Conservation (phyloP, 2,329 filamentous ascomycete genomes). For the Aspergillus fijiensis region DNA sequence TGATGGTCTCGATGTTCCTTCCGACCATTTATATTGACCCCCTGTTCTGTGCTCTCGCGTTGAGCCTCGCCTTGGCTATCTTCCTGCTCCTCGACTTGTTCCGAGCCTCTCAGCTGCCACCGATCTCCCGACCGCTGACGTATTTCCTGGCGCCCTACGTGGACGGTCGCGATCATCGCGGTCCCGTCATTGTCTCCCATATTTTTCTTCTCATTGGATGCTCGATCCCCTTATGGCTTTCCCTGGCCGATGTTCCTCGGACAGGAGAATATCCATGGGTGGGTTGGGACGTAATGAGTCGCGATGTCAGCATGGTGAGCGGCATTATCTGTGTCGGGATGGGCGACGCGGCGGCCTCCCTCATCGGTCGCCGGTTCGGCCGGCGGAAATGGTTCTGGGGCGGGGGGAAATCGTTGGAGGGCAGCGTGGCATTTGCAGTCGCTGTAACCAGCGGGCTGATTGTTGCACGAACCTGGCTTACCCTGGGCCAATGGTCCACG, state of each 20-base stretch:
- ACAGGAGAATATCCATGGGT: slow-evolving; percentile 55
- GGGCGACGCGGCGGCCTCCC: slow-evolving; percentile 87
- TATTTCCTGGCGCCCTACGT: slow-evolving; percentile 89
- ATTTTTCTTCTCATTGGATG: slow-evolving; percentile 95
- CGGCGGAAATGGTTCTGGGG: slow-evolving; percentile 93
- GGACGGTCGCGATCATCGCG: slow-evolving; percentile 86
- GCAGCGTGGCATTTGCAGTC: slow-evolving; percentile 72
- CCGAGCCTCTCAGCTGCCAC: slow-evolving; percentile 85
- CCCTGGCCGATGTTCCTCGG: slow-evolving; percentile 68
- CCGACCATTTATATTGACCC: slow-evolving; percentile 86
- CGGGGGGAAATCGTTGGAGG: slow-evolving; percentile 92
- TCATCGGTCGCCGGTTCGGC: slow-evolving; percentile 84
- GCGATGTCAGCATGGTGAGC: slow-evolving; percentile 86
- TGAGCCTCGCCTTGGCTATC: slow-evolving; percentile 75
- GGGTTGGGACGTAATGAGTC: slow-evolving; percentile 71
- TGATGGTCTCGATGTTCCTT: slow-evolving; percentile 95
- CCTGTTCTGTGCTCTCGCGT: slow-evolving; percentile 73
- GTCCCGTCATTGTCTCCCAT: slow-evolving; percentile 91
- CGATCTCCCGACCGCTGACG: slow-evolving; percentile 80
- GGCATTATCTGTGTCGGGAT: slow-evolving; percentile 93
- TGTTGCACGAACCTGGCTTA: slow-evolving; percentile 70
- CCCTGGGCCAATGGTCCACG: slow-evolving; percentile 67
- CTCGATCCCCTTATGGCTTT: slow-evolving; percentile 90
- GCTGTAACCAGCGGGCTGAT: slow-evolving; percentile 77
- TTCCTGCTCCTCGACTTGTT: slow-evolving; percentile 89